A percentile compares a stretch with the other conserved stretches of the same genome.
Evolutionary conservation across 2,329 filamentous ascomycete species (phyloP).

Genomic region (Annulohypoxylon truncatum): DNA sequence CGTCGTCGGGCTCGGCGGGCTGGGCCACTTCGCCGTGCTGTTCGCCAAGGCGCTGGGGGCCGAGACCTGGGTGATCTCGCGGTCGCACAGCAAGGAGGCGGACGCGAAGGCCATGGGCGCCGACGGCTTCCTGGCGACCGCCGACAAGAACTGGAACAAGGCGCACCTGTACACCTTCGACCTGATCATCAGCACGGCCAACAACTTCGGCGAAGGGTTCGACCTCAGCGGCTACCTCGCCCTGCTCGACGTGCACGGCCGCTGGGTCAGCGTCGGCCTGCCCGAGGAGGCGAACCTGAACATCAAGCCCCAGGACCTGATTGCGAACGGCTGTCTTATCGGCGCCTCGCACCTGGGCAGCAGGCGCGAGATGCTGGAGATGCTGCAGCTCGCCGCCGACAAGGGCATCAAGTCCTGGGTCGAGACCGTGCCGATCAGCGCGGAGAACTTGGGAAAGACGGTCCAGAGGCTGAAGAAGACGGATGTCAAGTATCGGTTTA

Average conservation of each 20-base stretch:
- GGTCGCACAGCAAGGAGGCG: constrained; percentile 68
- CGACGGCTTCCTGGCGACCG: constrained; percentile 69
- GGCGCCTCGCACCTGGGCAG: constrained; percentile 78
- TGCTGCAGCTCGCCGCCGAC: constrained; percentile 77
- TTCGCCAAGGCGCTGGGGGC: constrained; percentile 76
- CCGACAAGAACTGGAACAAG: constrained; percentile 68
- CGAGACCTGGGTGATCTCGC: constrained; percentile 71
- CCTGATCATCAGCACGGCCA: constrained; percentile 81
- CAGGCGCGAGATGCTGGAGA: constrained; percentile 75
- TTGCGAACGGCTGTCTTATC: constrained; percentile 79
- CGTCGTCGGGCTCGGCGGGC: constrained; percentile 77
- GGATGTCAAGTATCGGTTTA: constrained; percentile 80
- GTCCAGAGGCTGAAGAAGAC: constrained; percentile 76
- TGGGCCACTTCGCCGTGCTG: constrained; percentile 77
- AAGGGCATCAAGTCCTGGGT: constrained; percentile 78
- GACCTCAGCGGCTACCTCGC: constrained; percentile 78
- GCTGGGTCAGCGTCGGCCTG: constrained; percentile 83
- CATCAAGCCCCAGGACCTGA: constrained; percentile 79
- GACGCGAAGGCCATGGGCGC: constrained; percentile 70
- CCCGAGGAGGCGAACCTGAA: constrained; percentile 79
- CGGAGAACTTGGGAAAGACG: constrained; percentile 75
- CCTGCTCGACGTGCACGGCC: constrained; percentile 83
- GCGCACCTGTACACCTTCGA: constrained; percentile 74
- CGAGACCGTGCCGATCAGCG: constrained; percentile 78
- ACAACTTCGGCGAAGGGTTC: constrained; percentile 73